Conservation (phyloP, 2,329 filamentous ascomycete species). For the Lasiodiplodia gonubiensis region DNA sequence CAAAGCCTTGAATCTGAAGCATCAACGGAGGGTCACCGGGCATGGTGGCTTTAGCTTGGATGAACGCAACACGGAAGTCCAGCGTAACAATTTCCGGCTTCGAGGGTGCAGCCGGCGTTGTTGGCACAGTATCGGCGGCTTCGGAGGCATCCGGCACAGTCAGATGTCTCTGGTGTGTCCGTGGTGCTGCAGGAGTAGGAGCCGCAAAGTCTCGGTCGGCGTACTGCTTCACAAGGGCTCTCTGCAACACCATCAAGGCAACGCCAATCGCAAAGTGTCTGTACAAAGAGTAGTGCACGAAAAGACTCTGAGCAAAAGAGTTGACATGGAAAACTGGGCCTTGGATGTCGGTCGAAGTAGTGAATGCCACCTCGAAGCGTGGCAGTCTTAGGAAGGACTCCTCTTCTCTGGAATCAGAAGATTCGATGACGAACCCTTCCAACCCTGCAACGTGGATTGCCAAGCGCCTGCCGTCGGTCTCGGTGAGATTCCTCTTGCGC, state of each 20-base stretch:
- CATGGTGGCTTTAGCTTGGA: constrained; percentile 89
- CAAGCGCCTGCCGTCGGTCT: constrained; percentile 79
- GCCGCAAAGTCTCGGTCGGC: constrained; percentile 10
- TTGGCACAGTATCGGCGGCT: constrained; percentile 38
- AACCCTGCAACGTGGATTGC: constrained; percentile 81
- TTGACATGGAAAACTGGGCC: constrained; percentile 89
- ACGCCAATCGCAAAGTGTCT: constrained; percentile 89
- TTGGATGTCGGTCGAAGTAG: constrained; percentile 82
- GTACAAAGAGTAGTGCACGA: constrained; percentile 89
- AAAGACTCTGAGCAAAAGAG: constrained; percentile 76
- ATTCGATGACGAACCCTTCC: constrained; percentile 90
- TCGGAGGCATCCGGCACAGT: constrained; percentile 40
- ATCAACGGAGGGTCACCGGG: constrained; percentile 89
- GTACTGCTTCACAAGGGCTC: constrained; percentile 46
- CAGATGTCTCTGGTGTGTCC: constrained; percentile 36
- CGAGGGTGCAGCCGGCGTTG: constrained; percentile 32
- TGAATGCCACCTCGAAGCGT: constrained; percentile 83
- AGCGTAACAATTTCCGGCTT: constrained; percentile 74
- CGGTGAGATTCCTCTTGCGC: constrained; percentile 57
- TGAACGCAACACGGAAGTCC: constrained; percentile 78
- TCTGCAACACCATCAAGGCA: constrained; percentile 72
- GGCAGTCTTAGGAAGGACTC: constrained; percentile 88
- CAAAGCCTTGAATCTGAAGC: constrained; percentile 83
- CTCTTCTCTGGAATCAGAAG: constrained; percentile 78
- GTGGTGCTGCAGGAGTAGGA: constrained; percentile 31